phyloP scores from a whole-genome alignment of 768 basidiomycete species.

The Termitomyces sp. region DNA sequence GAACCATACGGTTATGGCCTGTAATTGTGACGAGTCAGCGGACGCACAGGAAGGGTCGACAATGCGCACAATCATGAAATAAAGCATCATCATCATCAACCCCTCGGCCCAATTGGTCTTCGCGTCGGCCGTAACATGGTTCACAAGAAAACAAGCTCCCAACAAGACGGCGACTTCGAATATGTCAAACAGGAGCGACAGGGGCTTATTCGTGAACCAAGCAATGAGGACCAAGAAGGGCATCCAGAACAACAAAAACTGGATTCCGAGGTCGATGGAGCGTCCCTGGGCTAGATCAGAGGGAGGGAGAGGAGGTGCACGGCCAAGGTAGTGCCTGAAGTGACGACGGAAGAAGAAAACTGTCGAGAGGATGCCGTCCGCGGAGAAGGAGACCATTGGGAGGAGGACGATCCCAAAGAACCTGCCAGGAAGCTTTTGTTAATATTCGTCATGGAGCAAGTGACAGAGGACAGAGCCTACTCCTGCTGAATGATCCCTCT shows the following conservation, averaged over 20 bases:
- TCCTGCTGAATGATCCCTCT: constrained; percentile 38
- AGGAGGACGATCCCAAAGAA: constrained; percentile 72
- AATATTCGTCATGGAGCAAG: background rate
- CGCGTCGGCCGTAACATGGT: constrained; percentile 69
- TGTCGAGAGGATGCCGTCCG: constrained; percentile 57
- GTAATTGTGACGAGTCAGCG: background rate
- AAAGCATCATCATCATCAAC: constrained; percentile 57
- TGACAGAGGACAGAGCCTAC: constrained; percentile 22
- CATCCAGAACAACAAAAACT: constrained; percentile 81
- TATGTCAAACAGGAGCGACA: constrained; percentile 62
- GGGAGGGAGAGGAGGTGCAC: constrained; percentile 33
- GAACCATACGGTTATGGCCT: constrained; percentile 27
- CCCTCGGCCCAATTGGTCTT: constrained; percentile 82
- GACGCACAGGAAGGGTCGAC: background rate
- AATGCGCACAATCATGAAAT: constrained; percentile 50
- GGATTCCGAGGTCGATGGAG: constrained; percentile 72
- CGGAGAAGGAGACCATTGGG: constrained; percentile 67
- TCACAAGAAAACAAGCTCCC: constrained; percentile 69
- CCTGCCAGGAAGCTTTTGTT: constrained; percentile 24
- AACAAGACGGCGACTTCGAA: constrained; percentile 65
- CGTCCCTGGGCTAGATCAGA: constrained; percentile 55
- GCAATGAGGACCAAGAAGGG: constrained; percentile 62
- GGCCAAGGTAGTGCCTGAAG: constrained; percentile 31
- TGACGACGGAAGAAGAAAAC: constrained; percentile 47
- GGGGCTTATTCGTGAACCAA: constrained; percentile 58